A percentile compares a stretch with the other conserved stretches of the same genome.
Evolutionary conservation across 495 filamentous ascomycete species (phyloP).

Genomic region (Trichoderma gamsii): DNA sequence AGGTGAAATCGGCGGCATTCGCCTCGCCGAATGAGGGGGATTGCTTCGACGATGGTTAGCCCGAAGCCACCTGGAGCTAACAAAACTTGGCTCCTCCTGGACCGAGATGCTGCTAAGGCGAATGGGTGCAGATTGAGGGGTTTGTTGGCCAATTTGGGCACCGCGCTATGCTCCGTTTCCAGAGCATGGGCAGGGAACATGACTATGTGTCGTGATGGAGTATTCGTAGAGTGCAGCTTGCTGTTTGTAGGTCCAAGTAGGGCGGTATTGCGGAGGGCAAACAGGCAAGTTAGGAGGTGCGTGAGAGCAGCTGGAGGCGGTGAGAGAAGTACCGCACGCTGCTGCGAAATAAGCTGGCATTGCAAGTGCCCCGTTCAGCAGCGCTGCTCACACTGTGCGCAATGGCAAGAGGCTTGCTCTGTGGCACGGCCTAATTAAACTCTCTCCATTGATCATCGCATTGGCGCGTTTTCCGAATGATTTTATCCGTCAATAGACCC

Average conservation of each 20-base stretch:
- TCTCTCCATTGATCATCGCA: constrained; percentile 1
- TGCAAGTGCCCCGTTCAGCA: too few species aligned
- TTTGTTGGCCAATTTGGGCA: neutral
- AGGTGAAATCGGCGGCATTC: constrained; percentile 11
- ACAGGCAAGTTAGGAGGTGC: neutral
- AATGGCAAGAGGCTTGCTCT: too few species aligned
- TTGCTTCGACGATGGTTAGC: neutral
- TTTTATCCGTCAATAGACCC: neutral
- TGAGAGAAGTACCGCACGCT: neutral
- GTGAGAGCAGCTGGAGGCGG: neutral
- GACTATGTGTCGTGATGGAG: neutral
- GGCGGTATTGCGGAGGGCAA: too few species aligned
- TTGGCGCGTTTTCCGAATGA: neutral
- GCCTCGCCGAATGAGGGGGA: neutral
- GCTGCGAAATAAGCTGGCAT: too few species aligned
- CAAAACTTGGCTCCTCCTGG: neutral
- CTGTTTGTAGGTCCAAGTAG: too few species aligned
- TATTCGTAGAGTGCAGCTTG: neutral
- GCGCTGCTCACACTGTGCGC: too few species aligned
- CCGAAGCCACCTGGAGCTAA: constrained; percentile 4
- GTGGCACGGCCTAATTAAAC: neutral
- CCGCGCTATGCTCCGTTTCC: neutral
- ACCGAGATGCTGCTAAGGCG: neutral
- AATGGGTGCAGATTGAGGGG: neutral
- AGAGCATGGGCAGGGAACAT: neutral